Base-by-base conservation (phyloP, 805 yeast species). In the Clavispora carvajalis region DNA sequence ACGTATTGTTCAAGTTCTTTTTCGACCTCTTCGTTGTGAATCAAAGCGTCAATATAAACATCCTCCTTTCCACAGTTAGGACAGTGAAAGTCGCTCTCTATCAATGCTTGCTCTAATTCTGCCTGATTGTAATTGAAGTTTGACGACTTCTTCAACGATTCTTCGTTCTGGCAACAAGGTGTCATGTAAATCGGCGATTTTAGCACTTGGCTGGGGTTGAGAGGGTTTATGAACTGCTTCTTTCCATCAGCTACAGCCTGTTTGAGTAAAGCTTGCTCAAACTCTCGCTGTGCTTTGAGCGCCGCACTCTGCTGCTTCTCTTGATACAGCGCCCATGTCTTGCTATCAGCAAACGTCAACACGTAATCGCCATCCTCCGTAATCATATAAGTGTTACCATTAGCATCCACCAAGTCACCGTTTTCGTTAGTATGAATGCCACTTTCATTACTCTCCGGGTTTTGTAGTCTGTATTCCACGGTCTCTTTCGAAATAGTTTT, bases 361-460 rank as follows among this genome's bases (percentile, higher is more conserved):
- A 93, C 99, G 59, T 85, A 93, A 54, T 90, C 86, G 37, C 99
- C 99, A 25, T 88, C 93, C 38, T 90, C 98, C 23, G 89, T 89
- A 51, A 93, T 79, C 84, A 93, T 79, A 43, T 83, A 84, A 31
- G 79, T 77, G 55, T 76, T 69, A 2, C 74, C 74, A 33, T 67
- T 67, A n/a, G 57, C 58, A 46, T 69, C 74, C 7, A 69, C 63
- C 48, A 69, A 54, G 39, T 67, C 73, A 4, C 74, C 74, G 39
- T 66, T 62, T 18, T 67, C 74, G 40, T 65, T 68, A 5, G 67
- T 57, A 5, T 61, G 53, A 3, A 66, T 56, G 3, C 59, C 61
- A 31, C 56, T 58, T 12, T 54, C 56, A 10, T 56, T 52, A 23
- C 55, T 52, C 12, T 52, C 52, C 3, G 56, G 56, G 19, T 51